Base-by-base conservation (phyloP, 2,329 filamentous ascomycete species). In the Ophiostoma australiae region DNA sequence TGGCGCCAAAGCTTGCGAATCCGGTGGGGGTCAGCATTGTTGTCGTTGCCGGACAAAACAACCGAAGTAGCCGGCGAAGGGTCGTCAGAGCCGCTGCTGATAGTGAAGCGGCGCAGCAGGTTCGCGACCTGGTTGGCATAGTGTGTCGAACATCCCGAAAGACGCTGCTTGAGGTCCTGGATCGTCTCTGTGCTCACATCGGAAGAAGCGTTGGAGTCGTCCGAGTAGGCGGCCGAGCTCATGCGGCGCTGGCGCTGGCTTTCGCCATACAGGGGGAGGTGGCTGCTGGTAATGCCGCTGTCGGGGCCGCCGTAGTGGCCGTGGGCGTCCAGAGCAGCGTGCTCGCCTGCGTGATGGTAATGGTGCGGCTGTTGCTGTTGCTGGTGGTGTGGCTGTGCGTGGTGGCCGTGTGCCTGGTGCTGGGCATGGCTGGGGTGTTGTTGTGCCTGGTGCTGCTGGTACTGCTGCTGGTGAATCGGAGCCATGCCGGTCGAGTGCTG, bases 121-220 rank as follows among this genome's bases (percentile, higher is more conserved):
- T 73, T 72, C 20, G 72, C 75, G 55, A 76, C 74, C 55, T 77
- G 76, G 35, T 74, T 75, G 61, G 74, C 77, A 68, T 75, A 78
- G 67, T 76, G 74, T 6, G 72, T 76, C 37, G 78, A 77, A 70
- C 76, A 76, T 35, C 77, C 78, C 11, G 79, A 80, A 7, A 80
- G 75, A 41, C 80, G 78, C 31, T 78, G 74, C 70, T 78, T 79
- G 17, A 82, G 76, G 10, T 78, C 78, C 15, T 75, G 73, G 41
- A 76, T 74, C 15, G 74, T 74, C 72, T 70, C 74, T n/a, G 74
- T 76, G 73, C 74, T 76, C 13, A 74, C 73, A n/a, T 74, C 74
- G 58, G 72, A 75, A 33, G 74, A 73, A 10, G 73, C 72, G 31
- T 73, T 73, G 4, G 75, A 73, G 58, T 72, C 73, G 10, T 72